Evolutionary conservation across 306 rosid species (phyloP).

Genomic region (Cicer pinnatifidum): DNA sequence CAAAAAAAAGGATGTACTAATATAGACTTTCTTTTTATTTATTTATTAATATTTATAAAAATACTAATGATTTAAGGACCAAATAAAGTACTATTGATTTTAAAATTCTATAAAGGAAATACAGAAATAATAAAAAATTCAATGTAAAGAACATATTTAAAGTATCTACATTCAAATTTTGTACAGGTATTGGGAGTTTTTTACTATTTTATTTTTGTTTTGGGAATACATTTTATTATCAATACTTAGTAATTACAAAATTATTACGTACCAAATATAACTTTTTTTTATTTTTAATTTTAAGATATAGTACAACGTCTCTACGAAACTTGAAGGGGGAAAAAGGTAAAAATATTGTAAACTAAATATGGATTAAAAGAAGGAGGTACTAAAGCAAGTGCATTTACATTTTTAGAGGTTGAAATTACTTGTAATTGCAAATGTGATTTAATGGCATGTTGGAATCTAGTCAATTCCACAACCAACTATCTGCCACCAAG

Average conservation of each 20-base stretch:
- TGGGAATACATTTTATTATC: no score
- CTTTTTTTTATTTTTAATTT: no score
- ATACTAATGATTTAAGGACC: neutral
- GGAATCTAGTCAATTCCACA: slow-evolving; percentile 42
- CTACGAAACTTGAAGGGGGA: neutral
- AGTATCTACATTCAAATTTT: neutral
- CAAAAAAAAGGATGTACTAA: no score
- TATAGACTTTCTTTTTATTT: no score
- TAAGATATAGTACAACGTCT: neutral
- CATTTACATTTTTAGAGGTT: slow-evolving; percentile 9
- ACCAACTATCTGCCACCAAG: slow-evolving; percentile 25
- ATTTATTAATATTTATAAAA: neutral
- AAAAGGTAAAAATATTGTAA: slow-evolving; percentile 18
- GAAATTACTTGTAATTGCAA: slow-evolving; percentile 19
- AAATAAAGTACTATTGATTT: neutral
- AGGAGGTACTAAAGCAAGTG: slow-evolving; percentile 41
- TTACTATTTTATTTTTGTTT: neutral
- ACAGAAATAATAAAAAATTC: neutral
- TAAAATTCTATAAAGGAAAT: neutral
- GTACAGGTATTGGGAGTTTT: neutral
- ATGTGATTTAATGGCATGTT: slow-evolving; percentile 34
- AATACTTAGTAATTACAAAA: neutral
- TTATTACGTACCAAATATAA: neutral
- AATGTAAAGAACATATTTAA: neutral
- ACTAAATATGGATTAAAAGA: slow-evolving; percentile 4